A percentile compares a stretch with the other conserved stretches of the same genome.
Conservation (phyloP, 768 basidiomycete genomes). For the Boletus rex-veris region DNA sequence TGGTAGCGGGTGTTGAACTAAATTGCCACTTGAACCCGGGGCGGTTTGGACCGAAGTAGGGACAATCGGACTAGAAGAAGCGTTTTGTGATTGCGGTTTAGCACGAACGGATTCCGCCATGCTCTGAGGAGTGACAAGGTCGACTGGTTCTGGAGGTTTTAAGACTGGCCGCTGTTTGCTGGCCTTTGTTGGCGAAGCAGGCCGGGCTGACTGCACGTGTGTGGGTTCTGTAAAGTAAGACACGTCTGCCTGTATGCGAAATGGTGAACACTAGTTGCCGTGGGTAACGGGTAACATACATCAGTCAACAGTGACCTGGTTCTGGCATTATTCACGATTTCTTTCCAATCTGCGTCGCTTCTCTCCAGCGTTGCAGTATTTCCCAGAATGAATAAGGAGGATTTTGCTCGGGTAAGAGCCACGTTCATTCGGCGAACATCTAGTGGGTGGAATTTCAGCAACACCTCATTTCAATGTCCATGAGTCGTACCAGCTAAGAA, state of each 20-base stretch:
- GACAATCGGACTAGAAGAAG: neutral
- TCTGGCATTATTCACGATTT: conserved; percentile 75
- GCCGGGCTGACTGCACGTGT: conserved; percentile 12
- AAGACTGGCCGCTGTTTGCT: conserved; percentile 20
- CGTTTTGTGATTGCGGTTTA: conserved; percentile 19
- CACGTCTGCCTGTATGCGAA: conserved; percentile 28
- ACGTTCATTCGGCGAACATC: conserved; percentile 95
- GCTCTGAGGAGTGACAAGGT: conserved; percentile 39
- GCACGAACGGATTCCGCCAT: conserved; percentile 30
- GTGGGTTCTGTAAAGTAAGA: conserved; percentile 38
- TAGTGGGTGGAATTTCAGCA: conserved; percentile 19
- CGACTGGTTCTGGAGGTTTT: conserved; percentile 26
- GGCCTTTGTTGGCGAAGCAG: conserved; percentile 19
- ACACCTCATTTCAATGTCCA: neutral
- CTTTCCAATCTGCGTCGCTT: conserved; percentile 75
- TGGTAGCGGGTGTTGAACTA: conserved; percentile 6
- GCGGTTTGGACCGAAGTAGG: neutral
- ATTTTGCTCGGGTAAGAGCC: conserved; percentile 94
- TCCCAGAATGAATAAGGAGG: conserved; percentile 91
- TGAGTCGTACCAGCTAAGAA: conserved; percentile 70
- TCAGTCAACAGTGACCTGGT: conserved; percentile 58
- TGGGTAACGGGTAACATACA: conserved; percentile 36
- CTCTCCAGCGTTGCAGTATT: conserved; percentile 86
- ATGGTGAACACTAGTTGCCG: neutral
- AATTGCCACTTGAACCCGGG: conserved; percentile 6